Conservation (phyloP, 23 red algal genomes). For the Gracilaria vermiculophylla region DNA sequence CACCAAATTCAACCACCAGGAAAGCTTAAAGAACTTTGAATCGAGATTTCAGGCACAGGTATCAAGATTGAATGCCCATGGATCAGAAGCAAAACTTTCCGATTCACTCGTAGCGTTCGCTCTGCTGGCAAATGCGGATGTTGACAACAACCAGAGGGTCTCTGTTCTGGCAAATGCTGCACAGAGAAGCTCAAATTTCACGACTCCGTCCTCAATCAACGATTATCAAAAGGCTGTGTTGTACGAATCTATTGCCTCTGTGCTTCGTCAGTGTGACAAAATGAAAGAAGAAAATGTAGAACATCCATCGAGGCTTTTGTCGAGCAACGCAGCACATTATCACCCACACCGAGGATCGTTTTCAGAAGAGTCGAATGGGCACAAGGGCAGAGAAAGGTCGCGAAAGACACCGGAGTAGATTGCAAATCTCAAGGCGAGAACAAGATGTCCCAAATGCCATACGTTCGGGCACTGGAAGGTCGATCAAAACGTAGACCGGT, state of each 20-base stretch:
- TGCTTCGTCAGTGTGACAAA: not conserved
- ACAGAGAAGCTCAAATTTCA: not conserved
- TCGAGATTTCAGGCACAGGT: not conserved
- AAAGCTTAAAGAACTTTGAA: conserved; percentile 17
- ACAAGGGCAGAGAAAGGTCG: too few species aligned
- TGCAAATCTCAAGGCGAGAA: too few species aligned
- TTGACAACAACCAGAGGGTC: not conserved
- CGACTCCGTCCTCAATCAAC: not conserved
- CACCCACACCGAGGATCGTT: not conserved
- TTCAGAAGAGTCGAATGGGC: too few species aligned
- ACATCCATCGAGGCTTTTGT: too few species aligned
- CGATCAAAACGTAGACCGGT: not conserved
- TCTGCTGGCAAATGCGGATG: not conserved
- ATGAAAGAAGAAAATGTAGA: too few species aligned
- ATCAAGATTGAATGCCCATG: not conserved
- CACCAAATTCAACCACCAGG: not conserved
- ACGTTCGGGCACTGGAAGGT: too few species aligned
- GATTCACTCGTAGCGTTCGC: conserved; percentile 9
- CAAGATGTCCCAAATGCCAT: too few species aligned
- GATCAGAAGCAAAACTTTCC: not conserved
- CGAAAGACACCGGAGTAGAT: too few species aligned
- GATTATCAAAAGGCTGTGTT: not conserved
- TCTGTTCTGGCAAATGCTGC: not conserved
- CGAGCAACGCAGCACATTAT: not conserved
- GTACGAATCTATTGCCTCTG: not conserved